phyloP scores from a whole-genome alignment of 352 stramenopile species.

The Phytophthora brassicae region DNA sequence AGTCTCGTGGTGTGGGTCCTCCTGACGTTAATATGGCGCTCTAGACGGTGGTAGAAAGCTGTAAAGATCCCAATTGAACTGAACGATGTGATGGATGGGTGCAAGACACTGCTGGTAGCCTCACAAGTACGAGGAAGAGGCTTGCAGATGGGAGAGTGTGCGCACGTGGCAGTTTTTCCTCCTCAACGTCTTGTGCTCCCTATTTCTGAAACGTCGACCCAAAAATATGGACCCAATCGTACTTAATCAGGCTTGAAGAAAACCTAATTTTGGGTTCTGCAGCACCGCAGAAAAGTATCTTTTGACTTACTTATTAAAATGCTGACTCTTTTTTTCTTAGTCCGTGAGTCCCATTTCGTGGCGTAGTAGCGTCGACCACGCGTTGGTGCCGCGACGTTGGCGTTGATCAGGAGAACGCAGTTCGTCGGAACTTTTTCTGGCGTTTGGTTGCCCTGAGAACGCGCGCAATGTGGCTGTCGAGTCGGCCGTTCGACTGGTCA shows the following conservation, averaged over 20 bases:
- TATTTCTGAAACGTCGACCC: slow-evolving; percentile 15
- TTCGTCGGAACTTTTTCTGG: slow-evolving; percentile 16
- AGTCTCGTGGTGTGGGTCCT: background rate
- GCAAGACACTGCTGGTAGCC: background rate
- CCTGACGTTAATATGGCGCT: slow-evolving; percentile 7
- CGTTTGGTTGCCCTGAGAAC: slow-evolving; percentile 29
- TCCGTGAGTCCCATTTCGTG: slow-evolving; percentile 27
- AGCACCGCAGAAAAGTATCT: slow-evolving; percentile 24
- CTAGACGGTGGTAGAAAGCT: background rate
- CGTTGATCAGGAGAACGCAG: slow-evolving; percentile 14
- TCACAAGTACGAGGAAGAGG: slow-evolving; percentile 15
- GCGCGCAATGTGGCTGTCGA: slow-evolving; percentile 28
- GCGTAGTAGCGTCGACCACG: slow-evolving; percentile 46
- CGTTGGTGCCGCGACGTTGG: slow-evolving; percentile 27
- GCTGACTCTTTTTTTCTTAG: slow-evolving; percentile 2
- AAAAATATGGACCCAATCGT: slow-evolving; percentile 10
- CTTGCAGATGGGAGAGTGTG: slow-evolving; percentile 21
- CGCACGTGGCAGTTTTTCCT: slow-evolving; percentile 36
- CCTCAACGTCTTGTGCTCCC: slow-evolving; percentile 1
- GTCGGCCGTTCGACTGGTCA: slow-evolving; percentile 18
- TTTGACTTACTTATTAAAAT: slow-evolving; percentile 4
- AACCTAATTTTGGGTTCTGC: slow-evolving; percentile 12
- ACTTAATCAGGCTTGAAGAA: background rate
- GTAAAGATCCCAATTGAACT: background rate
- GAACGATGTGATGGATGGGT: background rate